phyloP scores from a whole-genome alignment of 306 rosid genomes.

The Prunus campanulata region DNA sequence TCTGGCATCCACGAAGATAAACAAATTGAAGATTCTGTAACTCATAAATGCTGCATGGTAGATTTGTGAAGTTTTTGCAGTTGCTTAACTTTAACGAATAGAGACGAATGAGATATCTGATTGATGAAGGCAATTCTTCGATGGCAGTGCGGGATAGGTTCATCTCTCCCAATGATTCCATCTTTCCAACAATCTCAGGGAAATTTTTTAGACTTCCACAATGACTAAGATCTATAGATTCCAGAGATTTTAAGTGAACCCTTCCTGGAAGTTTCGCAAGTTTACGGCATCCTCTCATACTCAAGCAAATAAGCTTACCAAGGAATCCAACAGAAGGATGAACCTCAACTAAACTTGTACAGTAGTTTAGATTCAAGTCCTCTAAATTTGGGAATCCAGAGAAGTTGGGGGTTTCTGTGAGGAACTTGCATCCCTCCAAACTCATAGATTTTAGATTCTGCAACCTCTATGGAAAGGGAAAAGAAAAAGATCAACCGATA shows the following conservation, averaged over 20 bases:
- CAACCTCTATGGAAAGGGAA: neutral
- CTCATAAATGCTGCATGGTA: neutral
- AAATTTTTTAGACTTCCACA: neutral
- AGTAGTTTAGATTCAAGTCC: neutral
- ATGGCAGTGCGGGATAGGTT: neutral
- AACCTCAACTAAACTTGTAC: neutral
- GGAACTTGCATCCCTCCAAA: neutral
- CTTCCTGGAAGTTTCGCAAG: neutral
- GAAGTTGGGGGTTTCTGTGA: neutral
- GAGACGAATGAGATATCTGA: neutral
- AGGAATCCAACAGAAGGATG: neutral
- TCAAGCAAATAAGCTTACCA: neutral
- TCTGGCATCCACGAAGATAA: neutral
- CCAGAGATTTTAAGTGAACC: neutral
- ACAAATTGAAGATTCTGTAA: neutral
- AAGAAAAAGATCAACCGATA: neutral
- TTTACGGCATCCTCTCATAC: neutral
- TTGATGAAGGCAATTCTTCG: neutral
- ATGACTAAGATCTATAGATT: neutral
- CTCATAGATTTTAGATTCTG: neutral
- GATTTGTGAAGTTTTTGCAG: neutral
- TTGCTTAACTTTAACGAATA: neutral
- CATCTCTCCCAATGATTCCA: neutral
- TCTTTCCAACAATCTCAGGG: conserved; percentile 4
- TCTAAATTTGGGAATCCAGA: neutral